Evolutionary conservation across 2,329 filamentous ascomycete species (phyloP).

Genomic region (Epichloe festucae): DNA sequence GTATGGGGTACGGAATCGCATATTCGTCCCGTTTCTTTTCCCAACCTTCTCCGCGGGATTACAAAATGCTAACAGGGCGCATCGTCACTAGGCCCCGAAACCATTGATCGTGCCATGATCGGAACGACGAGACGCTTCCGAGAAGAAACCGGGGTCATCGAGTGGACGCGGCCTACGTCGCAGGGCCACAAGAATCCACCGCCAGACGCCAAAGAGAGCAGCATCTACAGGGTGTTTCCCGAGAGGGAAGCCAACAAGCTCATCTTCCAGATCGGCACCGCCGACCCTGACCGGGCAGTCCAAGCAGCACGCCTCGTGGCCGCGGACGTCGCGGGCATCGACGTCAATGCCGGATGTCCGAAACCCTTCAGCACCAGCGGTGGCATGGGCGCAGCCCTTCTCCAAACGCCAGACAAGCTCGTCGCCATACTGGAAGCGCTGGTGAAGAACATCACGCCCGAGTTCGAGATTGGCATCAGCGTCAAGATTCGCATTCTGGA

Average conservation of each 20-base stretch:
- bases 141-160: constrained; percentile 62
- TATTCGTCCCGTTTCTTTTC: neutral
- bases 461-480: constrained; percentile 81
- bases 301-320: constrained; percentile 75
- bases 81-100: constrained; percentile 62
- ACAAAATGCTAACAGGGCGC: neutral
- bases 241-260: constrained; percentile 59
- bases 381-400: constrained; percentile 89
- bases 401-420: constrained; percentile 73
- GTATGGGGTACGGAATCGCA: constrained; percentile 61
- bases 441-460: constrained; percentile 62
- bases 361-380: constrained; percentile 90
- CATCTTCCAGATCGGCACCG: constrained; percentile 87
- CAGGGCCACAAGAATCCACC: constrained; percentile 49
- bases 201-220: constrained; percentile 42
- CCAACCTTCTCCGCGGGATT: neutral
- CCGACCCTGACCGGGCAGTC: constrained; percentile 70
- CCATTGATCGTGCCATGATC: constrained; percentile 83
- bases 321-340: constrained; percentile 79
- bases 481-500: constrained; percentile 91
- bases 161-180: constrained; percentile 68
- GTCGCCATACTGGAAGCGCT: constrained; percentile 72
- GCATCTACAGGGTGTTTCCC: constrained; percentile 79
- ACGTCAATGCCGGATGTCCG: constrained; percentile 95
- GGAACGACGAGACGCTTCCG: constrained; percentile 72